phyloP scores from a whole-genome alignment of 2,329 filamentous ascomycete species.

The Kalmusia sp. region DNA sequence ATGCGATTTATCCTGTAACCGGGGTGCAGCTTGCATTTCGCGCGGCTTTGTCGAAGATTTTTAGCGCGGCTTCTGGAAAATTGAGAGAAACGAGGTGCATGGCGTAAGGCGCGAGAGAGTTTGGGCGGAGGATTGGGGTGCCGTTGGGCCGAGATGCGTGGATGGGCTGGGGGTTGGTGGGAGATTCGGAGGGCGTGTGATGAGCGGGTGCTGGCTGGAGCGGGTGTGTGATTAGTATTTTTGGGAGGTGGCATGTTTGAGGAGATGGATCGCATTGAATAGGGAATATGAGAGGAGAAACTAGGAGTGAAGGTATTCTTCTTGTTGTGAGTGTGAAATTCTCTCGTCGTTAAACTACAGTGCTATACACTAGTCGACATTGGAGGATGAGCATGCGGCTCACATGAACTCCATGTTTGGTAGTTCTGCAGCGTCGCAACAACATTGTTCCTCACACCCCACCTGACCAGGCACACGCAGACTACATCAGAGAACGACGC shows the following conservation, averaged over 20 bases:
- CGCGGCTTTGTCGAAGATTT: too few relatives aligned
- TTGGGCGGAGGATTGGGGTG: conserved; percentile 8
- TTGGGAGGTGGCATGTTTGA: not conserved
- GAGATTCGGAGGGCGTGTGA: not conserved
- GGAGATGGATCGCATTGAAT: too few relatives aligned
- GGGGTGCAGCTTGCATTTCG: not conserved
- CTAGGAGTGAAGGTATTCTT: too few relatives aligned
- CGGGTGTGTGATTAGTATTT: not conserved
- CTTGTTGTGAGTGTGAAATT: too few relatives aligned
- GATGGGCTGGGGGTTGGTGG: not conserved
- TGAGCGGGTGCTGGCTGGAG: not conserved
- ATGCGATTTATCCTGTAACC: conserved; percentile 1
- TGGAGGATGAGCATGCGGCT: not conserved
- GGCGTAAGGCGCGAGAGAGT: not conserved
- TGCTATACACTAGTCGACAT: too few relatives aligned
- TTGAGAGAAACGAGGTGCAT: conserved; percentile 9
- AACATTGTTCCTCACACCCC: not conserved
- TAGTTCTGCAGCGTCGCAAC: conserved; percentile 9
- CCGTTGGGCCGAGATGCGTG: conserved; percentile 4
- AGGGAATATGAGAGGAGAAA: too few relatives aligned
- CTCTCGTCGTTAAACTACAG: too few relatives aligned
- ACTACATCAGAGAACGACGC: not conserved
- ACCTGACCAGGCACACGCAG: not conserved
- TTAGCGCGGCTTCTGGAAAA: conserved; percentile 11
- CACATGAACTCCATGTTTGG: conserved; percentile 9